Conservation (phyloP, 768 basidiomycete genomes). For the Russula lepida region DNA sequence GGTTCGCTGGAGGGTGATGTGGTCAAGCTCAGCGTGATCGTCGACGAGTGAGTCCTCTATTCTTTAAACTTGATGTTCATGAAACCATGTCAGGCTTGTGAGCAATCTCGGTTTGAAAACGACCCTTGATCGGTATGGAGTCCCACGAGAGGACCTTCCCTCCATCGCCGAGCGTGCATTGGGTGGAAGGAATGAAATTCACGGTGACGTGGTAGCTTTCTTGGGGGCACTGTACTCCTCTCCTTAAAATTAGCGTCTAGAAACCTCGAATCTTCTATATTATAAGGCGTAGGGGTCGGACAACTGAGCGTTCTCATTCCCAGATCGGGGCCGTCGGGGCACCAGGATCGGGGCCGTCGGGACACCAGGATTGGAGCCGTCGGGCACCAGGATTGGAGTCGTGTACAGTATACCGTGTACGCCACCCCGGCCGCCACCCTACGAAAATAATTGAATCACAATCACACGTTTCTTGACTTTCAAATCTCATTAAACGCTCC, state of each 20-base stretch:
- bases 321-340: too few relatives aligned
- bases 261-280: too few relatives aligned
- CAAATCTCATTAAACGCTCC: too few relatives aligned
- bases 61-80: not conserved
- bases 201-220: slow-evolving; percentile 39
- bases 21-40: slow-evolving; percentile 41
- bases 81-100: slow-evolving; percentile 42
- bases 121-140: slow-evolving; percentile 53
- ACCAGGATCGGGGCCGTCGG: too few relatives aligned
- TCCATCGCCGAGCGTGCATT: slow-evolving; percentile 45
- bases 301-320: too few relatives aligned
- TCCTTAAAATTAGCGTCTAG: not conserved
- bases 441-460: too few relatives aligned
- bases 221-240: slow-evolving; percentile 38
- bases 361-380: too few relatives aligned
- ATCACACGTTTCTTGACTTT: too few relatives aligned
- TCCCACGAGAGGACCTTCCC: slow-evolving; percentile 47
- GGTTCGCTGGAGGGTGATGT: slow-evolving; percentile 59
- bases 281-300: too few relatives aligned
- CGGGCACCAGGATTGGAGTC: too few relatives aligned
- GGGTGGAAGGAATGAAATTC: slow-evolving; percentile 35
- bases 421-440: too few relatives aligned
- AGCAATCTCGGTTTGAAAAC: slow-evolving; percentile 48
- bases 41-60: slow-evolving; percentile 39
- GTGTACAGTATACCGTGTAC: too few relatives aligned